phyloP scores from a whole-genome alignment of 371 early-diverging fungal genomes.

The Zychaea mexicana region DNA sequence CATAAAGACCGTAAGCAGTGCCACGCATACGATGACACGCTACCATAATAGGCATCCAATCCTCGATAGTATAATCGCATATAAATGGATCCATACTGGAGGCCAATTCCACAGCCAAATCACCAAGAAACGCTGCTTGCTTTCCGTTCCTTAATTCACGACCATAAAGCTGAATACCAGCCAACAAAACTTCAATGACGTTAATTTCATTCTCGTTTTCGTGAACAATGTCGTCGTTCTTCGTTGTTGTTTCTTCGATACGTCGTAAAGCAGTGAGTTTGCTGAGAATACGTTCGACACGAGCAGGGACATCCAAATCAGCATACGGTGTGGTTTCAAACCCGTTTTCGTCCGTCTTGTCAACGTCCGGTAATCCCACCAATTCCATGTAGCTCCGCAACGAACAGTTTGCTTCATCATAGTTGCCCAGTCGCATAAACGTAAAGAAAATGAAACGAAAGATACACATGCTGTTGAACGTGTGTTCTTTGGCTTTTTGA shows the following conservation, averaged over 20 bases:
- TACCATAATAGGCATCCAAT: constrained; percentile 3
- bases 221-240: background rate
- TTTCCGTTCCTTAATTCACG: constrained; percentile 41
- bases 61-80: background rate
- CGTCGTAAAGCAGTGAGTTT: background rate
- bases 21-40: constrained; percentile 59
- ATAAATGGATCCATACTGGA: background rate
- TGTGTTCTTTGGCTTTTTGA: constrained; percentile 61
- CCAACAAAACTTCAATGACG: constrained; percentile 43
- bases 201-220: constrained; percentile 14
- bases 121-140: constrained; percentile 42
- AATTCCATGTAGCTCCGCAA: constrained; percentile 61
- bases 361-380: constrained; percentile 30
- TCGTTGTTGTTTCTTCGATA: background rate
- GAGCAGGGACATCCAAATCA: background rate
- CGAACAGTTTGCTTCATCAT: constrained; percentile 71
- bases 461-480: constrained; percentile 72
- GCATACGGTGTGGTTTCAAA: background rate
- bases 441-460: constrained; percentile 63
- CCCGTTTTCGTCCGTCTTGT: background rate
- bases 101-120: constrained; percentile 26
- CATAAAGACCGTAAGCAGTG: constrained; percentile 59
- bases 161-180: constrained; percentile 45
- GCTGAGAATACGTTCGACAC: background rate
- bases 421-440: constrained; percentile 62